Conservation (phyloP, 495 filamentous ascomycete genomes). For the Daldinia grandis region DNA sequence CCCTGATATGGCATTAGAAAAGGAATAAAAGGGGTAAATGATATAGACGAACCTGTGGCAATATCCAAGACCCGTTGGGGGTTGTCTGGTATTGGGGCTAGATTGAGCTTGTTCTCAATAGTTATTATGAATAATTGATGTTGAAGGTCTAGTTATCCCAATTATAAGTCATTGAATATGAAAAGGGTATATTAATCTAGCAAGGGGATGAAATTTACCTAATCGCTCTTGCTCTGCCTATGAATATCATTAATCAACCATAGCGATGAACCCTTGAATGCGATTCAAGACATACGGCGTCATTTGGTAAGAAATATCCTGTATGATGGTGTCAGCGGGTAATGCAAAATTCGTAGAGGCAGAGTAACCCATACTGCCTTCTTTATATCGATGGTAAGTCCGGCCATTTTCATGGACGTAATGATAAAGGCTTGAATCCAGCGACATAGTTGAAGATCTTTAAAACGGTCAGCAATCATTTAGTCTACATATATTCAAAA, state of each 20-base stretch:
- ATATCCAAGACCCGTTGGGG: constrained; percentile 55
- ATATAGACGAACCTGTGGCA: constrained; percentile 45
- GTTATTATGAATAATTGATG: constrained; percentile 56
- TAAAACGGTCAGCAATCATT: not conserved
- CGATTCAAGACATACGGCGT: constrained; percentile 39
- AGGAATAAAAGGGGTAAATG: not conserved
- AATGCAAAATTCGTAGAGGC: not conserved
- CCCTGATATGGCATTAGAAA: constrained; percentile 37
- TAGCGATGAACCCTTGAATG: not conserved
- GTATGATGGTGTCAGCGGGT: constrained; percentile 13
- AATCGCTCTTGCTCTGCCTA: constrained; percentile 57
- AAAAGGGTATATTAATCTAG: not conserved
- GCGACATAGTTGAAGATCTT: constrained; percentile 47
- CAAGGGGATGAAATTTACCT: constrained; percentile 38
- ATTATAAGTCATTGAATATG: constrained; percentile 5
- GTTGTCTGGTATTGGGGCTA: constrained; percentile 52
- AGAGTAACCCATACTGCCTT: constrained; percentile 36
- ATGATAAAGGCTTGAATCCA: constrained; percentile 47
- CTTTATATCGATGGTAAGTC: constrained; percentile 50
- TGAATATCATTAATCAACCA: not conserved
- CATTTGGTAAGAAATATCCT: constrained; percentile 54
- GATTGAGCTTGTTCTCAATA: constrained; percentile 52
- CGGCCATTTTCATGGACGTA: constrained; percentile 50
- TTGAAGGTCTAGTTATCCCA: constrained; percentile 57
- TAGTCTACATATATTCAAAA: not conserved